Evolutionary conservation across 2,329 filamentous ascomycete genomes (phyloP), one percentile per base, ranked within the genome.

Genomic region (Pestalotiopsis sp.): DNA sequence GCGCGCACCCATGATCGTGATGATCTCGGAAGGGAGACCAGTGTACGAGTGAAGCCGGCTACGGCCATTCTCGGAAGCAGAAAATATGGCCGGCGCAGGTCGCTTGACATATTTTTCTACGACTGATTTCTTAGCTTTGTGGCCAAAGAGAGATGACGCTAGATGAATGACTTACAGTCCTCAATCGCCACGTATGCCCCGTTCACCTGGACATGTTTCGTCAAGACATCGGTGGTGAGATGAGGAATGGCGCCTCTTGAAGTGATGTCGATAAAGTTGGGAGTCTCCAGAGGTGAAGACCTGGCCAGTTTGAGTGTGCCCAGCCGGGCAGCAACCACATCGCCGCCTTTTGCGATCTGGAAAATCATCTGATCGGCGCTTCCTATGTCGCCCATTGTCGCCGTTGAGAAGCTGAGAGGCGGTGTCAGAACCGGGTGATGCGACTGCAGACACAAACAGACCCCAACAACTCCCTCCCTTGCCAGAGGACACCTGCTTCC

Each of bases 231-330:
- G 52, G 94, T 95, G 3, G 95, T 93, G 72, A 99, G 82, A 81
- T 99, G 96, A 65, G 96, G 94, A 45, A 98, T 84, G 1, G 88
- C 89, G 25, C 96, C 96, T 75, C 96, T 88, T 41, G 96, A 98
- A 3, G 93, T 92, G 72, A 92, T 85, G 64, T 90, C 91, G 69
- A 97, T 83, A 79, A 92, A 97, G 77, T 92, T 92, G 58, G 96
- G 96, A 38, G 96, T 99, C 23, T 92, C 83, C 71, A 98, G 85
- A n/a, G 86, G 80, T 70, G 85, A 88, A 69, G 92, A 86, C 57
- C 81, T 89, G 74, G 79, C 84, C 5, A 96, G 78, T 4, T 85
- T 81, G 27, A 98, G 81, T 65, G 84, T 85, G 3, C 93, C 94
- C 9, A 95, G 81, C 65, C 94, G 88, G 45, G 92, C 88, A 25